These are phyloP conservation scores for Brassica napus DNA, from an alignment of 345 rosid species.

Conservation along the genomic window Da-Ae NC_063450.1:41014001-41014500, in stretches of 20 bases:
- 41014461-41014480: slow-evolving; percentile 3
- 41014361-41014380: slow-evolving; percentile 47
- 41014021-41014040: slow-evolving; percentile 69
- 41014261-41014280: slow-evolving; percentile 91
- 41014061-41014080: background rate
- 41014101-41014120: background rate
- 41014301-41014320: slow-evolving; percentile 81
- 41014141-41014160: background rate
- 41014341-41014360: slow-evolving; percentile 77
- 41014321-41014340: slow-evolving; percentile 84
- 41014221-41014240: slow-evolving; percentile 3
- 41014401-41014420: slow-evolving; percentile 7
- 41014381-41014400: background rate
- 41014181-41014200: background rate
- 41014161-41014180: background rate
- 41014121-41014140: background rate
- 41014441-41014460: background rate
- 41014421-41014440: background rate
- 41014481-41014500: slow-evolving; percentile 7
- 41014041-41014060: background rate
- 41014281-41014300: slow-evolving; percentile 81
- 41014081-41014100: background rate
- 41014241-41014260: slow-evolving; percentile 92
- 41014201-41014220: background rate
- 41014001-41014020: slow-evolving; percentile 76